These are phyloP conservation scores for Botryococcus braunii DNA, from an alignment of 163 green algal genomes.

Conservation along the genomic window DNA sequence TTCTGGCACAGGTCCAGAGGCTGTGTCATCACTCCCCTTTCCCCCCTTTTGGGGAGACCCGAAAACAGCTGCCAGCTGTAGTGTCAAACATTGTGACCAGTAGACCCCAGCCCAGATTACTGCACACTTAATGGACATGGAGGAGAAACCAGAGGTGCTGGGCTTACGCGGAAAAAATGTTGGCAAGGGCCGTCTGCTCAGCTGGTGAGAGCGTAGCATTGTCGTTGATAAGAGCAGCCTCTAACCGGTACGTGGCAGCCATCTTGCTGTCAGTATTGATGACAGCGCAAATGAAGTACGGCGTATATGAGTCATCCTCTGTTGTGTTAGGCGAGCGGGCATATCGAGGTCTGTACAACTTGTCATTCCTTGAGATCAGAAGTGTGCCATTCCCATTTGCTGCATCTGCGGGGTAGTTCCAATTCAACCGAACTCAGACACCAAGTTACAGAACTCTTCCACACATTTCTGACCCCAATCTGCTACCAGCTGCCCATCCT, in stretches of 20 bases:
- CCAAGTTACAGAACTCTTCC: too few species aligned
- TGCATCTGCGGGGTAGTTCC: conserved; percentile 7
- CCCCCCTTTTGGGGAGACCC: too few species aligned
- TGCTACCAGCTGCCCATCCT: too few species aligned
- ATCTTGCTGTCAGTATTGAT: conserved; percentile 4
- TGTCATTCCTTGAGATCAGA: conserved; percentile 6
- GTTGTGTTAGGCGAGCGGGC: conserved; percentile 3
- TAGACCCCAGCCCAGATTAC: too few species aligned
- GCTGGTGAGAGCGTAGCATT: neutral
- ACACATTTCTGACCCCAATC: too few species aligned
- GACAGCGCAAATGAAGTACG: conserved; percentile 9
- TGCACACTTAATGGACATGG: too few species aligned
- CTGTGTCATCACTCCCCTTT: too few species aligned
- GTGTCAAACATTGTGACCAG: too few species aligned
- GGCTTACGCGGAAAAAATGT: conserved; percentile 6
- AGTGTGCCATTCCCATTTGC: conserved; percentile 1
- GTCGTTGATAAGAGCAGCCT: conserved; percentile 12
- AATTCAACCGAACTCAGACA: too few species aligned
- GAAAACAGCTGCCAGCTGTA: too few species aligned
- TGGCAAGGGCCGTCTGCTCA: conserved; percentile 5
- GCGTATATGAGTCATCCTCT: conserved; percentile 1
- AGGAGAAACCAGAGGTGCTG: too few species aligned
- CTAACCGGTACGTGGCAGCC: conserved; percentile 3
- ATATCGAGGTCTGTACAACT: conserved; percentile 4
- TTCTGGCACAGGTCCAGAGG: too few species aligned